Percentiles rank a stretch among this genome's conserved stretches.
Evolutionary conservation across 1,284 basidiomycete species (phyloP).

Genomic region (Austroboletus niveus): DNA sequence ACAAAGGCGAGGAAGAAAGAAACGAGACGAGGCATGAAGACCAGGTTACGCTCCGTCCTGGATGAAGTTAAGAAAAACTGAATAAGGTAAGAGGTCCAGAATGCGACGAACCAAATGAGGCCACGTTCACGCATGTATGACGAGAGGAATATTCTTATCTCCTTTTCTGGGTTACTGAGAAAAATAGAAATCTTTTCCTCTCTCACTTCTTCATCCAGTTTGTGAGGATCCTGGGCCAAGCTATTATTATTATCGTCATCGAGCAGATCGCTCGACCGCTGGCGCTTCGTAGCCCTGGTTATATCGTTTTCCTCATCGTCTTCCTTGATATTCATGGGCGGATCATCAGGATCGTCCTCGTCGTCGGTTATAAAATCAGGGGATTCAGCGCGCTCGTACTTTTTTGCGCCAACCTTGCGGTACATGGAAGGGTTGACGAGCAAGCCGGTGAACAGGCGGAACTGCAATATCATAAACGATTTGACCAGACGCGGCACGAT

Average conservation of each 20-base stretch:
- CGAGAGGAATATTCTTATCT: constrained; percentile 60
- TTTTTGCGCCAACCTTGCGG: constrained; percentile 29
- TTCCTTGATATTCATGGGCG: constrained; percentile 1
- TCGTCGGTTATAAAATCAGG: constrained; percentile 30
- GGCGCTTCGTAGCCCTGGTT: constrained; percentile 21
- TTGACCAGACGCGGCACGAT: constrained; percentile 1
- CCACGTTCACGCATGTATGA: constrained; percentile 63
- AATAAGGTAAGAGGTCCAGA: background rate
- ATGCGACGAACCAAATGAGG: constrained; percentile 51
- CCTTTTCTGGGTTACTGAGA: constrained; percentile 53
- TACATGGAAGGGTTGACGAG: constrained; percentile 39
- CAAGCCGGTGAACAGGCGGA: constrained; percentile 55
- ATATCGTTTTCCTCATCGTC: background rate
- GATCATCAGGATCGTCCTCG: constrained; percentile 17
- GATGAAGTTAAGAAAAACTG: background rate
- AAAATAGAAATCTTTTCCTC: constrained; percentile 52
- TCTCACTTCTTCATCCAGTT: constrained; percentile 38
- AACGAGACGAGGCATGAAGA: constrained; percentile 53
- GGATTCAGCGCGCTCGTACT: constrained; percentile 23
- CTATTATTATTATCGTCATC: constrained; percentile 31
- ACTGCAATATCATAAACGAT: constrained; percentile 36
- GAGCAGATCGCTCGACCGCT: constrained; percentile 8
- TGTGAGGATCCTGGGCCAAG: constrained; percentile 31
- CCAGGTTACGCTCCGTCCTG: constrained; percentile 45
- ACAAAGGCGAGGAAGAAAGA: constrained; percentile 63